A percentile compares a stretch with the other conserved stretches of the same genome.
These are phyloP conservation scores for Leucocoprinus leucothites DNA, from an alignment of 768 basidiomycete species.

Conservation along the genomic window DNA sequence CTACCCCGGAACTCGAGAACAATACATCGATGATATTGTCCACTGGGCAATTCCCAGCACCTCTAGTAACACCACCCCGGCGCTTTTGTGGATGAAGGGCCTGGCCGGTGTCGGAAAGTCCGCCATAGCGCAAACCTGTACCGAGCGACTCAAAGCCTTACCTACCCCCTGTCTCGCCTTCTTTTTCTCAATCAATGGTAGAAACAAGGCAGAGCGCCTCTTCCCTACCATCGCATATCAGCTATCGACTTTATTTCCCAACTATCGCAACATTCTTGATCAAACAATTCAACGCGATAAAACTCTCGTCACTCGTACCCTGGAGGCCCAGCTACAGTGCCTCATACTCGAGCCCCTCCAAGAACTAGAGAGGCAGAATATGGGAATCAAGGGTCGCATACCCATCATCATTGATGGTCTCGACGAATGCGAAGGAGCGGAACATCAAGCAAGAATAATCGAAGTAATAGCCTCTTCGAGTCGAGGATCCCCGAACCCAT, in stretches of 20 bases:
- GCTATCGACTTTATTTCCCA: not conserved
- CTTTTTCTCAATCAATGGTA: not conserved
- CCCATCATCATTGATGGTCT: not conserved
- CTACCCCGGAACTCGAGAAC: not conserved
- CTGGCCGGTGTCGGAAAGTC: slow-evolving; percentile 1
- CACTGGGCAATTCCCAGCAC: not conserved
- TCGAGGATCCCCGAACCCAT: not conserved
- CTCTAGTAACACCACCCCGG: not conserved
- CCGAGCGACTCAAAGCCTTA: not conserved
- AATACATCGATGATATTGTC: not conserved
- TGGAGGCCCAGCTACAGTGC: not conserved
- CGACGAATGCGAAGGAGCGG: not conserved
- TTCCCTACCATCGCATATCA: slow-evolving; percentile 6
- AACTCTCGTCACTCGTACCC: not conserved
- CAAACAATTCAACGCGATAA: not conserved
- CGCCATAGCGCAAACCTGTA: slow-evolving; percentile 1
- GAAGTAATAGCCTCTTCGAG: not conserved
- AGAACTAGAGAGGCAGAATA: not conserved
- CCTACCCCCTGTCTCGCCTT: not conserved
- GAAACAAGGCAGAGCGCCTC: not conserved
- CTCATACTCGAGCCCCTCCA: not conserved
- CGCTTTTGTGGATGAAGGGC: not conserved
- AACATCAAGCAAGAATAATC: not conserved
- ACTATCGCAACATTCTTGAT: not conserved
- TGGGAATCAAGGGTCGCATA: too few relatives aligned